Percentiles rank a stretch among this genome's conserved stretches.
Evolutionary conservation across 371 early-diverging fungal genomes (phyloP).

Genomic region (Enterocytospora artemiae): DNA sequence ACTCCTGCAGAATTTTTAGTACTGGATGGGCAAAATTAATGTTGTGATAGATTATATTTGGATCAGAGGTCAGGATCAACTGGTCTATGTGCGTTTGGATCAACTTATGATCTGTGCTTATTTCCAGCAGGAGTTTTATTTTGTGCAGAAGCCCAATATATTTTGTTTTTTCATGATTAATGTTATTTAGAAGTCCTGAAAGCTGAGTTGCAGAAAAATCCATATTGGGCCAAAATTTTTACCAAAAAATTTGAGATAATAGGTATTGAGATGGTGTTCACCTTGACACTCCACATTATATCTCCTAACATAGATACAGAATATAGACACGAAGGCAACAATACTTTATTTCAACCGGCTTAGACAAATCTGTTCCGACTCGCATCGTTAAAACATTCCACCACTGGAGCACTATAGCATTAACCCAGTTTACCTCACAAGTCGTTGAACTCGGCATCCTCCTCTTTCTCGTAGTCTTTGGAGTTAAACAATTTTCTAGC

Average conservation of each 20-base stretch:
- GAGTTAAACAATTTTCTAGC: slow-evolving; percentile 62
- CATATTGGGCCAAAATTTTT: too few species aligned
- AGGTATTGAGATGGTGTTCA: too few species aligned
- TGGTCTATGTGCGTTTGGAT: not conserved
- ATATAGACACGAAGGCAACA: too few species aligned
- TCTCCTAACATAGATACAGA: too few species aligned
- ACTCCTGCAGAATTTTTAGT: slow-evolving; percentile 48
- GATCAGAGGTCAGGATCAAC: slow-evolving; percentile 33
- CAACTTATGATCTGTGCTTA: not conserved
- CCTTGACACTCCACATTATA: too few species aligned
- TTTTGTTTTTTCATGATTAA: slow-evolving; percentile 13
- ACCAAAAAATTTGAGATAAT: too few species aligned
- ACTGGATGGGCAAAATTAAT: slow-evolving; percentile 54
- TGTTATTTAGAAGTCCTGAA: not conserved
- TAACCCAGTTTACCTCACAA: too few species aligned
- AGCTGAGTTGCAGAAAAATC: not conserved
- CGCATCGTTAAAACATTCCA: too few species aligned
- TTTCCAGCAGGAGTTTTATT: not conserved
- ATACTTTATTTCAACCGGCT: too few species aligned
- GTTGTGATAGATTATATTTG: slow-evolving; percentile 43
- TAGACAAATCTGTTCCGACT: too few species aligned
- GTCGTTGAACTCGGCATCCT: too few species aligned
- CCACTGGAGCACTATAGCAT: too few species aligned
- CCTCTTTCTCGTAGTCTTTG: slow-evolving; percentile 57
- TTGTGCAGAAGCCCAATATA: slow-evolving; percentile 3